phyloP scores from a whole-genome alignment of 2,329 filamentous ascomycete species.

The Leptodontidium sp. region DNA sequence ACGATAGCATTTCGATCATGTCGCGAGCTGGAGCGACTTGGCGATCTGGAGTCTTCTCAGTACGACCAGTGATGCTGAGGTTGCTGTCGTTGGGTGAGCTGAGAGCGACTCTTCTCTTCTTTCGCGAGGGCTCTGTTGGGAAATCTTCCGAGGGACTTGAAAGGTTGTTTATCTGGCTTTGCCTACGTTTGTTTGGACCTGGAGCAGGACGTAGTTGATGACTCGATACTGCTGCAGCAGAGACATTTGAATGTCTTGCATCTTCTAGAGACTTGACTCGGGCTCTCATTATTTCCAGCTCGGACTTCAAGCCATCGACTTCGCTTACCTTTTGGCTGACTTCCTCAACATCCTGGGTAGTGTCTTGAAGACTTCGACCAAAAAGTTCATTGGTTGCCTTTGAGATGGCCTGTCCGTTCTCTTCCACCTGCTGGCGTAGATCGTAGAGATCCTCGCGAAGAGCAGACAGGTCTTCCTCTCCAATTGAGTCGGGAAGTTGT shows the following conservation, averaged over 20 bases:
- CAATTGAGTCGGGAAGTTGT: background rate
- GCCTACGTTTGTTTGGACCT: background rate
- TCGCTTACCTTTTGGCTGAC: conserved; percentile 40
- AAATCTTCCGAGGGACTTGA: conserved; percentile 5
- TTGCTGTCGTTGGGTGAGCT: background rate
- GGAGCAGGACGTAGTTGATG: background rate
- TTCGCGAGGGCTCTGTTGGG: background rate
- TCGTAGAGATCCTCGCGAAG: conserved; percentile 26
- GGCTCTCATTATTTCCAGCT: conserved; percentile 36
- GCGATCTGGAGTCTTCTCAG: conserved; percentile 4
- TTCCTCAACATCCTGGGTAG: conserved; percentile 35
- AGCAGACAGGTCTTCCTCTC: conserved; percentile 10
- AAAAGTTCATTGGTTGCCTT: conserved; percentile 4
- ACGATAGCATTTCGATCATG: background rate
- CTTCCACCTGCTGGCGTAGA: conserved; percentile 24
- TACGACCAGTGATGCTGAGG: background rate
- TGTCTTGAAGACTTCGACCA: conserved; percentile 31
- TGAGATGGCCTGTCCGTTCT: background rate
- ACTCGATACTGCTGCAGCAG: background rate
- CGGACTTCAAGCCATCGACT: conserved; percentile 41
- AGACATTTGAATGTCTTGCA: background rate
- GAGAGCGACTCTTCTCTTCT: background rate
- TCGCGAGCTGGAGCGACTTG: background rate
- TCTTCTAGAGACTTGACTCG: conserved; percentile 34
- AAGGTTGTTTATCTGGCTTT: background rate